phyloP scores from a whole-genome alignment of 2,329 filamentous ascomycete genomes.

The Colletotrichum lindemuthianum region DNA sequence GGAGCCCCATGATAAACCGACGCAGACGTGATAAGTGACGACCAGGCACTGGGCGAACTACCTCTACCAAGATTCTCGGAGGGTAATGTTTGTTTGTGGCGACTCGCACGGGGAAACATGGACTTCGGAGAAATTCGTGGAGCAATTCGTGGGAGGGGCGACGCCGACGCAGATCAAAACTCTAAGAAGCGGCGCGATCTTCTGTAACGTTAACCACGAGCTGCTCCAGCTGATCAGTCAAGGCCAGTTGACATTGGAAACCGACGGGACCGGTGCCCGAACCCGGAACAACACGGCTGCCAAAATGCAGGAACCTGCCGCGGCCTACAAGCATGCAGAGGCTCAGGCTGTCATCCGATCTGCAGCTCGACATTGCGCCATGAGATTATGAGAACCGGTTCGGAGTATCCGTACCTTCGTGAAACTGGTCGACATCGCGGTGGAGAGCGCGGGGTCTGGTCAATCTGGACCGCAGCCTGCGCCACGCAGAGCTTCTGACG shows the following conservation, averaged over 20 bases:
- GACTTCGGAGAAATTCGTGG: constrained; percentile 1
- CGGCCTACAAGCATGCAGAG: not conserved
- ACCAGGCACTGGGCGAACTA: not conserved
- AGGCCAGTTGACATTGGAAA: not conserved
- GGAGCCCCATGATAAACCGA: not conserved
- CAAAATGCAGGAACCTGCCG: constrained; percentile 15
- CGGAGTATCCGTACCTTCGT: constrained; percentile 1
- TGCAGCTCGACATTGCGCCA: constrained; percentile 13
- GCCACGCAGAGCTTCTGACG: constrained; percentile 23
- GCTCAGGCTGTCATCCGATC: constrained; percentile 20
- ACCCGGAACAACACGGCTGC: not conserved
- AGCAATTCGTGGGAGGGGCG: not conserved
- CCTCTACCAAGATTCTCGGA: not conserved
- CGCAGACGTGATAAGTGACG: not conserved
- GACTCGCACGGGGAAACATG: too few species aligned
- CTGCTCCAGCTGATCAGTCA: not conserved
- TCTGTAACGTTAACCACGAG: not conserved
- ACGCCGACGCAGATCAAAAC: not conserved
- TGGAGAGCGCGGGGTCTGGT: constrained; percentile 31
- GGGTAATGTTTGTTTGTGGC: too few species aligned
- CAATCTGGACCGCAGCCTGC: constrained; percentile 19
- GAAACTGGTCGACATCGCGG: constrained; percentile 11
- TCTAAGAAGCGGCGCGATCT: too few species aligned
- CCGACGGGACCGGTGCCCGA: not conserved
- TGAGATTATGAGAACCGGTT: constrained; percentile 18